Conservation (phyloP, 164 flowering plant genomes). For the Stephania yunnanensis region DNA sequence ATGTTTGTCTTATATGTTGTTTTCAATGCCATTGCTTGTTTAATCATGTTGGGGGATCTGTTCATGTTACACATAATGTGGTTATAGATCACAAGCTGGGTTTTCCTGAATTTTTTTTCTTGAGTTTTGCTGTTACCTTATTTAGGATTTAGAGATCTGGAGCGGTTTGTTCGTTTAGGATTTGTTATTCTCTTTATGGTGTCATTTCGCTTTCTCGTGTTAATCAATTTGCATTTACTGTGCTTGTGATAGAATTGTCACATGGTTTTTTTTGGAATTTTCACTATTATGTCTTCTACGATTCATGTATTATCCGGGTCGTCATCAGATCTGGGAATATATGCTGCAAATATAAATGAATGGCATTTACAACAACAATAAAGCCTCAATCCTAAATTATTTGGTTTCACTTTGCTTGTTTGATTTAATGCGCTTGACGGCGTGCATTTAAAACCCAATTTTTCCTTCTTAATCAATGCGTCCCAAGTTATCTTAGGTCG, state of each 20-base stretch:
- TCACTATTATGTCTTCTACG: background rate
- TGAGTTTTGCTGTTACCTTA: background rate
- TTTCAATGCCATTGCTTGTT: background rate
- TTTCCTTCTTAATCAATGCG: too few species aligned
- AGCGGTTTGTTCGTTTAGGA: background rate
- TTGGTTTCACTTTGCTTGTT: too few species aligned
- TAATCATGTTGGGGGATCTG: background rate
- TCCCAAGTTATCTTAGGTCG: too few species aligned
- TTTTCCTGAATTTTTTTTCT: background rate
- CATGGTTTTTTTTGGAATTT: background rate
- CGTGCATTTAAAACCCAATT: too few species aligned
- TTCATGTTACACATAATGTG: background rate
- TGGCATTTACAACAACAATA: background rate
- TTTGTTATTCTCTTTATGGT: background rate
- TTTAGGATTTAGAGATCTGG: background rate
- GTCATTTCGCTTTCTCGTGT: background rate
- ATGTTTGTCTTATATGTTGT: background rate
- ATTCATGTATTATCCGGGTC: background rate
- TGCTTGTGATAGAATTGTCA: background rate
- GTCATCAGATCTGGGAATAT: background rate
- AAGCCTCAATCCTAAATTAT: too few species aligned
- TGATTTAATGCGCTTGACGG: too few species aligned
- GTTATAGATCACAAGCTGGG: background rate
- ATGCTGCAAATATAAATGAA: background rate
- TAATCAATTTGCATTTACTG: background rate